Evolutionary conservation across 2,329 filamentous ascomycete species (phyloP).

Genomic region (Claviceps pusilla): DNA sequence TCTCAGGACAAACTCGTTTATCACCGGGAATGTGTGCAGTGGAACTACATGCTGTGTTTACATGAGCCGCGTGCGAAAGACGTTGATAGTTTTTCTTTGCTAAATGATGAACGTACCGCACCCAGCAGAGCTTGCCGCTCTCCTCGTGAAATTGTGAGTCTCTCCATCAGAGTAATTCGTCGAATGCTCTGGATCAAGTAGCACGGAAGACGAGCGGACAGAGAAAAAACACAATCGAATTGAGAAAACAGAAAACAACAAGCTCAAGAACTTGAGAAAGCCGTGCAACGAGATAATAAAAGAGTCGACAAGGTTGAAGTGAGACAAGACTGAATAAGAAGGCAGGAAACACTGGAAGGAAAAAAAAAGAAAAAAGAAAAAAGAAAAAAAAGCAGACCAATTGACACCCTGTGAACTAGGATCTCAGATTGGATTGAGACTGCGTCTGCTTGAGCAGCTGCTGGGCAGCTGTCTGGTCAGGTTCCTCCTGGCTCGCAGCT

Average conservation of each 20-base stretch:
- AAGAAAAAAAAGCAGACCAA: not conserved
- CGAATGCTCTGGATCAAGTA: not conserved
- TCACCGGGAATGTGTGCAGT: slow-evolving; percentile 10
- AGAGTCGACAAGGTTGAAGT: not conserved
- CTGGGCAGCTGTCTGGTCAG: not conserved
- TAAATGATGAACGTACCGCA: not conserved
- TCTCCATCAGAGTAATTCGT: not conserved
- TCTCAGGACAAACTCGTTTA: slow-evolving; percentile 13
- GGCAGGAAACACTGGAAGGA: not conserved
- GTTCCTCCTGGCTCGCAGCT: not conserved
- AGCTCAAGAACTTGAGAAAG: not conserved
- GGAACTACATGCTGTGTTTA: slow-evolving; percentile 4
- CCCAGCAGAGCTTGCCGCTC: not conserved
- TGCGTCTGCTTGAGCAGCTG: not conserved
- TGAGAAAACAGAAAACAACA: not conserved
- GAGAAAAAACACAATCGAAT: not conserved
- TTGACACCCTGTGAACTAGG: not conserved
- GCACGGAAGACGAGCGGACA: not conserved
- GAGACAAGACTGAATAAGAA: not conserved
- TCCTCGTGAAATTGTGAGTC: not conserved
- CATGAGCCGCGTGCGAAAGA: not conserved
- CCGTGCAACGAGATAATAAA: not conserved
- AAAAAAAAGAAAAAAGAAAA: not conserved
- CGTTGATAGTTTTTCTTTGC: not conserved
- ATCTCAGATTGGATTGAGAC: not conserved